These are phyloP conservation scores for Tuber brumale DNA, from an alignment of 495 filamentous ascomycete species.

Conservation along the genomic window DNA sequence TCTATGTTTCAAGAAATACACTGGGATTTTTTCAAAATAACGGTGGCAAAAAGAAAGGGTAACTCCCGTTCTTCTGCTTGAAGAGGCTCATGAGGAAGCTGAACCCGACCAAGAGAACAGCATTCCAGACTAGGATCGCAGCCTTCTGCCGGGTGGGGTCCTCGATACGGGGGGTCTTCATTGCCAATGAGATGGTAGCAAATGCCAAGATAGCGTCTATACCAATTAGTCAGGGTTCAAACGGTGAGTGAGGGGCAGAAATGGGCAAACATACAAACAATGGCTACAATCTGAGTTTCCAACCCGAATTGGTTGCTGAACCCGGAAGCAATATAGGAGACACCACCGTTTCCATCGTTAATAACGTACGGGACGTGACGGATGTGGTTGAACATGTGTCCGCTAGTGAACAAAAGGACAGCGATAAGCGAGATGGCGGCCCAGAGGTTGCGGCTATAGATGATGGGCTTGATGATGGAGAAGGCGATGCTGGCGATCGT, in stretches of 20 bases:
- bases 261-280: constrained; percentile 68
- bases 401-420: constrained; percentile 89
- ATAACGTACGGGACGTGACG: constrained; percentile 92
- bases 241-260: not conserved
- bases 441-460: constrained; percentile 91
- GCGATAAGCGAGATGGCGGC: constrained; percentile 80
- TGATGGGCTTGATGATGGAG: constrained; percentile 74
- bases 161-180: constrained; percentile 83
- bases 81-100: constrained; percentile 92
- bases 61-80: constrained; percentile 87
- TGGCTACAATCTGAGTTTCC: constrained; percentile 93
- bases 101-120: constrained; percentile 72
- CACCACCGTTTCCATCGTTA: constrained; percentile 74
- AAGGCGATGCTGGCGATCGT: constrained; percentile 68
- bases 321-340: constrained; percentile 85
- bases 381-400: constrained; percentile 99
- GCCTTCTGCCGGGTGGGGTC: constrained; percentile 73
- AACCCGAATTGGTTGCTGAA: constrained; percentile 94
- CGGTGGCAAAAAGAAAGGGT: constrained; percentile 88
- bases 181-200: constrained; percentile 75
- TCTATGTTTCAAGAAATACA: constrained; percentile 3
- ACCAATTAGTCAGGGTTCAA: constrained; percentile 32
- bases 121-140: constrained; percentile 74
- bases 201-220: constrained; percentile 89
- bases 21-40: constrained; percentile 52